Evolutionary conservation across 495 filamentous ascomycete species (phyloP).

Genomic region (Aspergillus hancockii): DNA sequence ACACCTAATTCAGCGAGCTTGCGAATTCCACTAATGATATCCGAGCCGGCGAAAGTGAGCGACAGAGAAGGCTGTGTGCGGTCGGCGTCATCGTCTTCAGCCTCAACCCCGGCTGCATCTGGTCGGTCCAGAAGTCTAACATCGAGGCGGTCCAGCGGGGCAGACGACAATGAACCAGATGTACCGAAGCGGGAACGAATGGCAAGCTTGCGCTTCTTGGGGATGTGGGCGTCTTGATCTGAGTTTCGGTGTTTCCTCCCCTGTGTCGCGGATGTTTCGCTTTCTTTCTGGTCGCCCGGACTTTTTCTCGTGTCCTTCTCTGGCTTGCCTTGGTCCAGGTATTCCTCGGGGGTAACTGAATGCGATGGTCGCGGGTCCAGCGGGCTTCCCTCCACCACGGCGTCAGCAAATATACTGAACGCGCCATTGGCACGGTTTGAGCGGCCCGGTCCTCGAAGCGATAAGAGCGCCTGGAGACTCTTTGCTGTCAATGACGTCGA

Average conservation of each 20-base stretch:
- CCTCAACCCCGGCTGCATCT: background rate
- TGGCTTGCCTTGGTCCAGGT: constrained; percentile 27
- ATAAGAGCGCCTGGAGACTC: constrained; percentile 65
- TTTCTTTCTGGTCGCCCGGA: constrained; percentile 23
- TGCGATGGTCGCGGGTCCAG: constrained; percentile 51
- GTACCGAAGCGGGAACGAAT: constrained; percentile 53
- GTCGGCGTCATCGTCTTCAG: constrained; percentile 22
- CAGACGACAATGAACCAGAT: constrained; percentile 30
- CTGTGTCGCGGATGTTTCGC: constrained; percentile 6
- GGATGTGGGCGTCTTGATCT: constrained; percentile 55
- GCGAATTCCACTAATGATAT: constrained; percentile 81
- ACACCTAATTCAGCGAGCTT: constrained; percentile 73
- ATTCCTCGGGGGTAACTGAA: constrained; percentile 44
- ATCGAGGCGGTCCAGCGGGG: constrained; percentile 34
- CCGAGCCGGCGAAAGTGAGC: constrained; percentile 68
- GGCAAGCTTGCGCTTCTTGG: constrained; percentile 58
- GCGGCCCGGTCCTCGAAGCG: constrained; percentile 64
- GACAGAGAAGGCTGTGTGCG: constrained; percentile 44
- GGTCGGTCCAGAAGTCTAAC: constrained; percentile 35
- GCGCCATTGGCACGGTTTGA: constrained; percentile 70
- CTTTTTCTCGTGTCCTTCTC: constrained; percentile 25
- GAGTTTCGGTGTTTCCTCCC: constrained; percentile 33
- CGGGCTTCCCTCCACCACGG: constrained; percentile 57
- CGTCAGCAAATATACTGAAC: constrained; percentile 75
- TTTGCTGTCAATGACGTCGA: constrained; percentile 66